A percentile compares a stretch with the other conserved stretches of the same genome.
phyloP scores from a whole-genome alignment of 345 rosid genomes.

The Adansonia digitata region DNA sequence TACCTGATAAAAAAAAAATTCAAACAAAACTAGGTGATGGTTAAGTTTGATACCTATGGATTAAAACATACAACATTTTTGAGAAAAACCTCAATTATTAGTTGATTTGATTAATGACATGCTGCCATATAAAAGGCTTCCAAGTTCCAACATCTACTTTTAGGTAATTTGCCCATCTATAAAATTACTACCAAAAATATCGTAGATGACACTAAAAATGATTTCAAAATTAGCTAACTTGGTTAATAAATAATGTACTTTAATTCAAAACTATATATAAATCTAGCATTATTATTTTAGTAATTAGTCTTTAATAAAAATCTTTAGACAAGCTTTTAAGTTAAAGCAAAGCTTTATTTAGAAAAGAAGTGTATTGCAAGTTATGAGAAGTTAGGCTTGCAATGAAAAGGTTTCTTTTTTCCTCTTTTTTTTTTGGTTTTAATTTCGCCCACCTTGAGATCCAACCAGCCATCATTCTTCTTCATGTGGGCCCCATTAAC shows the following conservation, averaged over 20 bases:
- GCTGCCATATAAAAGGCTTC: neutral
- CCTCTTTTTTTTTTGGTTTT: too few relatives aligned
- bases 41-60: neutral
- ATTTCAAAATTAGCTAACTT: neutral
- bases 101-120: neutral
- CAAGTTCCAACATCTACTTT: too few relatives aligned
- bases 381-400: slow-evolving; percentile 11
- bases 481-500: too few relatives aligned
- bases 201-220: neutral
- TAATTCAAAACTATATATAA: too few relatives aligned
- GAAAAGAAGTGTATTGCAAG: slow-evolving; percentile 31
- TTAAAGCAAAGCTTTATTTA: slow-evolving; percentile 32
- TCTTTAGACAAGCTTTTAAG: slow-evolving; percentile 24
- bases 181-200: neutral
- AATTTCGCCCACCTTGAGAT: slow-evolving; percentile 22
- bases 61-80: neutral
- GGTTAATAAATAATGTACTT: neutral
- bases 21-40: neutral
- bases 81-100: neutral
- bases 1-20: too few relatives aligned
- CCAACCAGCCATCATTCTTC: slow-evolving; percentile 16
- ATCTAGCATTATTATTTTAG: neutral
- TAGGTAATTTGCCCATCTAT: neutral
- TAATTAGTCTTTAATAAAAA: neutral
- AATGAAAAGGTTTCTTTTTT: neutral